phyloP scores from a whole-genome alignment of 352 stramenopile species.

The Phytophthora hibernalis region DNA sequence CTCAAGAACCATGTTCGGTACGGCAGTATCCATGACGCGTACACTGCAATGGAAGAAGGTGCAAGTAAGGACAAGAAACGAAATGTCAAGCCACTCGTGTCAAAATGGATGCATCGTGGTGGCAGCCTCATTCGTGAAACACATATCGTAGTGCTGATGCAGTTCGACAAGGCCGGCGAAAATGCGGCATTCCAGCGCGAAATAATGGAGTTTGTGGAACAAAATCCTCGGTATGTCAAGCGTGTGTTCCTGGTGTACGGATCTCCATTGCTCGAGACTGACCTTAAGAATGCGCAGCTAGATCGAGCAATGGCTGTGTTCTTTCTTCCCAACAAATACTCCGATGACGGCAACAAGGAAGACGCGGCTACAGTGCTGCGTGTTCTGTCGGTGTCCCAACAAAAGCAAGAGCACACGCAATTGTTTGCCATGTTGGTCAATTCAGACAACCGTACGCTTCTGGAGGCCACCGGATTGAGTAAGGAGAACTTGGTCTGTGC shows the following conservation, averaged over 20 bases:
- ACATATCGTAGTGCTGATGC: conserved; percentile 83
- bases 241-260: conserved; percentile 86
- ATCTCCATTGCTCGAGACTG: conserved; percentile 60
- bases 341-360: conserved; percentile 81
- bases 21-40: conserved; percentile 39
- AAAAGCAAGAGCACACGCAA: conserved; percentile 68
- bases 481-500: conserved; percentile 82
- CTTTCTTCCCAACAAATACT: conserved; percentile 87
- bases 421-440: conserved; percentile 88
- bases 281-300: conserved; percentile 69
- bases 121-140: conserved; percentile 70
- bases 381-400: conserved; percentile 78
- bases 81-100: conserved; percentile 33
- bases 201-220: conserved; percentile 71
- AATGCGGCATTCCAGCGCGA: conserved; percentile 64
- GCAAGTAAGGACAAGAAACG: conserved; percentile 13
- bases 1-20: conserved; percentile 32
- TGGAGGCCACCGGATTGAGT: conserved; percentile 77
- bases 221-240: conserved; percentile 75
- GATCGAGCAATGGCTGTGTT: conserved; percentile 81
- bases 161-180: conserved; percentile 65
- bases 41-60: conserved; percentile 43
- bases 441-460: conserved; percentile 78
- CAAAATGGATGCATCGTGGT: conserved; percentile 60
- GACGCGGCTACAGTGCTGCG: conserved; percentile 83